A percentile compares a stretch with the other conserved stretches of the same genome.
phyloP scores from a whole-genome alignment of 1,284 basidiomycete genomes.

The Trichosporon inkin region DNA sequence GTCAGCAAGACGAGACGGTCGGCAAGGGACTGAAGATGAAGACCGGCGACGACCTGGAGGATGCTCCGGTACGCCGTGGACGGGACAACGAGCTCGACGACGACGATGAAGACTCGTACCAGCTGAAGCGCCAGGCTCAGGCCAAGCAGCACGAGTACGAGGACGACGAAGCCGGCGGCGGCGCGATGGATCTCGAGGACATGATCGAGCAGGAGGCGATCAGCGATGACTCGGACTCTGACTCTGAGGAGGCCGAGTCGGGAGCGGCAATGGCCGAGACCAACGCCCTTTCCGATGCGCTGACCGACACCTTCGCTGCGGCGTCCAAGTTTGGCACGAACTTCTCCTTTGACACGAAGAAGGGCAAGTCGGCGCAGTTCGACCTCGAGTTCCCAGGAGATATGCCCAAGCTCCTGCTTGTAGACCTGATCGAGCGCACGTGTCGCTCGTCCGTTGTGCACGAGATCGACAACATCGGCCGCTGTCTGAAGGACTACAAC shows the following conservation, averaged over 20 bases:
- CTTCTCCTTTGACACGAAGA: slow-evolving; percentile 65
- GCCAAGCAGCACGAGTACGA: slow-evolving; percentile 70
- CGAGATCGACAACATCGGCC: slow-evolving; percentile 78
- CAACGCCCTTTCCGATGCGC: slow-evolving; percentile 44
- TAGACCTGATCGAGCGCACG: slow-evolving; percentile 81
- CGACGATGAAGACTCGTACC: slow-evolving; percentile 73
- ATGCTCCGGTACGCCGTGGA: slow-evolving; percentile 32
- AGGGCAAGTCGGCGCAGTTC: slow-evolving; percentile 66
- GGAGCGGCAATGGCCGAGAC: slow-evolving; percentile 53
- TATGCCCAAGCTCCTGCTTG: slow-evolving; percentile 82
- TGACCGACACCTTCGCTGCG: slow-evolving; percentile 54
- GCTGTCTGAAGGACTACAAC: slow-evolving; percentile 54
- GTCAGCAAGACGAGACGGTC: slow-evolving; percentile 76
- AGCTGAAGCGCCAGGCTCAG: slow-evolving; percentile 60
- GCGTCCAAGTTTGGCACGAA: slow-evolving; percentile 55
- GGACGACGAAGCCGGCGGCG: slow-evolving; percentile 57
- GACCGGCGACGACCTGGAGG: slow-evolving; percentile 50
- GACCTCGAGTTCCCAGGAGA: slow-evolving; percentile 63
- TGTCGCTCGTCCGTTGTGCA: slow-evolving; percentile 79
- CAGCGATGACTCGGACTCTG: slow-evolving; percentile 43
- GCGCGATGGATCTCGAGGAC: slow-evolving; percentile 57
- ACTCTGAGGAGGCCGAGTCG: slow-evolving; percentile 39
- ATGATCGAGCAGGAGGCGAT: slow-evolving; percentile 61
- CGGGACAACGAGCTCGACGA: slow-evolving; percentile 59
- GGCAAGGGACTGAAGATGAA: slow-evolving; percentile 66